Conservation (phyloP, 768 basidiomycete genomes). For the Macrolepiota dolichaula region DNA sequence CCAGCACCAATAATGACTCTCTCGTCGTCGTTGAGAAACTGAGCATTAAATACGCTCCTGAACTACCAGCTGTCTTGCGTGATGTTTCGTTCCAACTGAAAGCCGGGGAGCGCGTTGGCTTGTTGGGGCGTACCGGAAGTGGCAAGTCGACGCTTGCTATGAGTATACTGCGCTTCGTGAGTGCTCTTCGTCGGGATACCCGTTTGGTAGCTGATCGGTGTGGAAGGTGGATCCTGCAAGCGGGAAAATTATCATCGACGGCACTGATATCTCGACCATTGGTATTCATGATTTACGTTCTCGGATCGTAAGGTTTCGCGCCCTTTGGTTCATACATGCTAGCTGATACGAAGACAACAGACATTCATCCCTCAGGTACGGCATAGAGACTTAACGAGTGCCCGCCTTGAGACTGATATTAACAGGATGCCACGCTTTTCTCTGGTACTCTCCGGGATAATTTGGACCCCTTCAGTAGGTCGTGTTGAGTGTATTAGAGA, state of each 20-base stretch:
- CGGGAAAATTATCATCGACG: slow-evolving; percentile 81
- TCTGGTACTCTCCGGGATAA: slow-evolving; percentile 78
- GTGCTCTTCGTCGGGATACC: slow-evolving; percentile 21
- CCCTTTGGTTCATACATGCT: background rate
- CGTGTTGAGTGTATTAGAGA: background rate
- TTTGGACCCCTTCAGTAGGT: slow-evolving; percentile 65
- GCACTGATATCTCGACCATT: slow-evolving; percentile 83
- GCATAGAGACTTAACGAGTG: background rate
- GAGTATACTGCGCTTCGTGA: slow-evolving; percentile 79
- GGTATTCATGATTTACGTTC: slow-evolving; percentile 83
- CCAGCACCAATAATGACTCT: slow-evolving; percentile 24
- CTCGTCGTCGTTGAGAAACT: slow-evolving; percentile 73
- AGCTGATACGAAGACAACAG: slow-evolving; percentile 28
- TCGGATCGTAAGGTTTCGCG: slow-evolving; percentile 47
- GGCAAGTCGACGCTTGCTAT: slow-evolving; percentile 85
- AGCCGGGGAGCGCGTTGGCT: slow-evolving; percentile 71
- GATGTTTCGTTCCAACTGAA: slow-evolving; percentile 70
- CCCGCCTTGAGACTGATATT: background rate
- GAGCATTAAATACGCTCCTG: slow-evolving; percentile 78
- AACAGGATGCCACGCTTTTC: slow-evolving; percentile 68
- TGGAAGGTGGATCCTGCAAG: slow-evolving; percentile 65
- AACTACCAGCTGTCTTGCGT: slow-evolving; percentile 78
- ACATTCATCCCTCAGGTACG: slow-evolving; percentile 72
- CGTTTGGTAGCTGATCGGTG: slow-evolving; percentile 1
- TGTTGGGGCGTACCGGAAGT: slow-evolving; percentile 77